Conservation (phyloP, 192 early-diverging fungal genomes). For the Coemansia brasiliensis region DNA sequence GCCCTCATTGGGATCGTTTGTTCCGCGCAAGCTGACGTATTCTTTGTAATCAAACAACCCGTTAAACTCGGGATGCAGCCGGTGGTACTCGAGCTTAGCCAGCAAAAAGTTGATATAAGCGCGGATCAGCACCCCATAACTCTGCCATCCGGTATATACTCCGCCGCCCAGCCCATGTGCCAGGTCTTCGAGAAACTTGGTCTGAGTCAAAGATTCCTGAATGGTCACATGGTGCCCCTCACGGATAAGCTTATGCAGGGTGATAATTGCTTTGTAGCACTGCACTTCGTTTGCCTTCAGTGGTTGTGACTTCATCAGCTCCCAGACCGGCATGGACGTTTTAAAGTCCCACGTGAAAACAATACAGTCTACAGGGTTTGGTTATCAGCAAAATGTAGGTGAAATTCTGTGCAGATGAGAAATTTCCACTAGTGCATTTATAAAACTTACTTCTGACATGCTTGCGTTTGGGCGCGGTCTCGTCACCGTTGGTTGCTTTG, state of each 20-base stretch:
- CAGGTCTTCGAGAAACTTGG: slow-evolving; percentile 80
- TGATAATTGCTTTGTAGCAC: slow-evolving; percentile 93
- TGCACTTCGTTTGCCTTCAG: slow-evolving; percentile 91
- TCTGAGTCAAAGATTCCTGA: slow-evolving; percentile 79
- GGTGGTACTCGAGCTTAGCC: slow-evolving; percentile 90
- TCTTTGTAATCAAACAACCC: slow-evolving; percentile 98
- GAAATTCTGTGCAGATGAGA: not conserved
- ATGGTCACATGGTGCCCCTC: slow-evolving; percentile 84
- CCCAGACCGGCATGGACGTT: slow-evolving; percentile 82
- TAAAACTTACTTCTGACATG: slow-evolving; percentile 71
- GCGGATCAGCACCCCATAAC: slow-evolving; percentile 85
- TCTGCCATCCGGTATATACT: slow-evolving; percentile 40
- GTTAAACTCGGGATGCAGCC: slow-evolving; percentile 86
- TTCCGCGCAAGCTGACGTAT: slow-evolving; percentile 87
- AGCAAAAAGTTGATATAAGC: slow-evolving; percentile 87
- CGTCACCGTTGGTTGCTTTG: slow-evolving; percentile 87
- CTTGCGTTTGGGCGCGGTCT: slow-evolving; percentile 96
- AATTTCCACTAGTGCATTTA: too few relatives aligned
- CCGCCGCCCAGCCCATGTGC: slow-evolving; percentile 40
- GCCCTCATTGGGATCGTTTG: slow-evolving; percentile 98
- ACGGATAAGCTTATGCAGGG: slow-evolving; percentile 92
- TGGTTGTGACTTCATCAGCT: slow-evolving; percentile 82
- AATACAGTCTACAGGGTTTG: slow-evolving; percentile 61
- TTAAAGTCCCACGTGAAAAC: slow-evolving; percentile 95
- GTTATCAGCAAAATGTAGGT: not conserved